phyloP scores from a whole-genome alignment of 345 rosid species.

The Anacardium occidentale region DNA sequence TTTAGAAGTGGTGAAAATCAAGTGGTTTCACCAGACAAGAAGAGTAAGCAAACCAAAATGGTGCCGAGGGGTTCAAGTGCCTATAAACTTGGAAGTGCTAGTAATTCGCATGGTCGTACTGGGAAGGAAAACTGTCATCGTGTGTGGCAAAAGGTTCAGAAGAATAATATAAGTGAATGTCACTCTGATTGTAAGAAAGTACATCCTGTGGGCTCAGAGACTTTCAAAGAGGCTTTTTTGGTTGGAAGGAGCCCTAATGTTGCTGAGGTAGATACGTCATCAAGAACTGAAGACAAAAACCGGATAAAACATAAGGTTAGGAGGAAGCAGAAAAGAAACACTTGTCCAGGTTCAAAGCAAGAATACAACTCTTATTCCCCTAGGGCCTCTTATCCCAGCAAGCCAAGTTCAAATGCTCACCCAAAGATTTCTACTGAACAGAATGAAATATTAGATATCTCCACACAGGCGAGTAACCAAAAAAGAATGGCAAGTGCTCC shows the following conservation, averaged over 20 bases:
- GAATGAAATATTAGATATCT: slow-evolving; percentile 22
- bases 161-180: slow-evolving; percentile 29
- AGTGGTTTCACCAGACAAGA: slow-evolving; percentile 25
- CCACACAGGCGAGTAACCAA: slow-evolving; percentile 16
- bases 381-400: slow-evolving; percentile 32
- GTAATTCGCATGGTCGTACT: slow-evolving; percentile 23
- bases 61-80: slow-evolving; percentile 24
- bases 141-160: slow-evolving; percentile 55
- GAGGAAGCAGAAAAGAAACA: slow-evolving; percentile 38
- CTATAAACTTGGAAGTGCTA: slow-evolving; percentile 27
- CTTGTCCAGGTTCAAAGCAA: slow-evolving; percentile 29
- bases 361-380: slow-evolving; percentile 20
- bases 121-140: slow-evolving; percentile 41
- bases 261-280: slow-evolving; percentile 17
- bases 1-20: slow-evolving; percentile 15
- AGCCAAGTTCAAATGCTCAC: slow-evolving; percentile 18
- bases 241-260: slow-evolving; percentile 25
- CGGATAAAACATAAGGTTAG: slow-evolving; percentile 26
- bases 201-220: slow-evolving; percentile 17
- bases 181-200: slow-evolving; percentile 24
- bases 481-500: slow-evolving; percentile 20
- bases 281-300: slow-evolving; percentile 27
- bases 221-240: slow-evolving; percentile 21
- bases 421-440: slow-evolving; percentile 17
- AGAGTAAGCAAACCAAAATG: slow-evolving; percentile 31